A percentile compares a stretch with the other conserved stretches of the same genome.
Conservation (phyloP, 1,284 basidiomycete genomes). For the Marasmius tenuissimus region DNA sequence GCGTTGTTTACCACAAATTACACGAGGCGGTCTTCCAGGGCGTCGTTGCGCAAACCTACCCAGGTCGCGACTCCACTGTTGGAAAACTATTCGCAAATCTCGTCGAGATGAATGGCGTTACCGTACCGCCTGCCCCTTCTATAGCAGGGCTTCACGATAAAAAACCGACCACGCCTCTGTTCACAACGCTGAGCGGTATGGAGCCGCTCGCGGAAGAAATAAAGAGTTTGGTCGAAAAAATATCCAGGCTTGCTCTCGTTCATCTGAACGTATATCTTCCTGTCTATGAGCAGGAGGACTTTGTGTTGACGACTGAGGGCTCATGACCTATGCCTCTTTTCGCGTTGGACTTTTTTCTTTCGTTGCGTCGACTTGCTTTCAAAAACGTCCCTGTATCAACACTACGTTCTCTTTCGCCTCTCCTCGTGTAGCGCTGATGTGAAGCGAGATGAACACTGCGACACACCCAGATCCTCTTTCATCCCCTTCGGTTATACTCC, state of each 20-base stretch:
- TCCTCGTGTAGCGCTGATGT: neutral
- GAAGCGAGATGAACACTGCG: neutral
- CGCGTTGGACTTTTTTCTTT: neutral
- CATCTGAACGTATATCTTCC: constrained; percentile 74
- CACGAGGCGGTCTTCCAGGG: constrained; percentile 63
- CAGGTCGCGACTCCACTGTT: constrained; percentile 34
- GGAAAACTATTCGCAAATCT: constrained; percentile 22
- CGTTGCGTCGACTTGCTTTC: neutral
- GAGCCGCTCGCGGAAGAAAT: constrained; percentile 72
- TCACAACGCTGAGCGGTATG: constrained; percentile 40
- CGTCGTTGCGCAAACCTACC: constrained; percentile 53
- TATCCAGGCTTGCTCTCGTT: constrained; percentile 67
- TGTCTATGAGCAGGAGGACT: constrained; percentile 68
- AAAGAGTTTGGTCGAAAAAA: constrained; percentile 61
- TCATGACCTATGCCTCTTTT: constrained; percentile 5
- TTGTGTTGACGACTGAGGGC: constrained; percentile 29
- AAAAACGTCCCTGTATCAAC: neutral
- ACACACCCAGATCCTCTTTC: neutral
- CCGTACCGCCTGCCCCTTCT: constrained; percentile 16
- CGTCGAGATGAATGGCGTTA: constrained; percentile 19
- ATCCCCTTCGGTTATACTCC: neutral
- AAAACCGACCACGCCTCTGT: neutral
- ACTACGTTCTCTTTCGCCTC: neutral
- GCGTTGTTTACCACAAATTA: constrained; percentile 60
- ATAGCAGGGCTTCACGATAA: constrained; percentile 4